Evolutionary conservation across 805 yeast species (phyloP).

Genomic region (Pichia californica): DNA sequence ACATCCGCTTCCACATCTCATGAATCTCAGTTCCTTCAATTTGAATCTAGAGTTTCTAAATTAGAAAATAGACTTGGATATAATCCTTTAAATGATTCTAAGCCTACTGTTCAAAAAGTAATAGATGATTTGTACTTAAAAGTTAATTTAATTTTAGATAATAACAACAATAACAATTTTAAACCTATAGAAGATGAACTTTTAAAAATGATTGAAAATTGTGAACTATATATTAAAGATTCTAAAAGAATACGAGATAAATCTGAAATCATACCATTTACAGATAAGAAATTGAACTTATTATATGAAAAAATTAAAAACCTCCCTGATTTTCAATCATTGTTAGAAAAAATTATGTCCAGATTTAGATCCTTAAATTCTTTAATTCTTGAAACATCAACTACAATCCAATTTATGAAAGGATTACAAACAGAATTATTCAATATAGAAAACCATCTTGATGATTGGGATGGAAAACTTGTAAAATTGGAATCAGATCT

Average conservation of each 20-base stretch:
- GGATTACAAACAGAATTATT: slow-evolving; percentile 15
- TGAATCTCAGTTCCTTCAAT: not conserved
- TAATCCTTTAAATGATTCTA: not conserved
- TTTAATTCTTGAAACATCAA: slow-evolving; percentile 7
- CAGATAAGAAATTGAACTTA: slow-evolving; percentile 17
- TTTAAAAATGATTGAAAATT: slow-evolving; percentile 6
- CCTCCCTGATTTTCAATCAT: slow-evolving; percentile 16
- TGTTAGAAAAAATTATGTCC: slow-evolving; percentile 14
- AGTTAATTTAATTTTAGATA: slow-evolving; percentile 16
- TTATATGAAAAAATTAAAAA: slow-evolving; percentile 17
- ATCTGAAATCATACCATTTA: slow-evolving; percentile 7
- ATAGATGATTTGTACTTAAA: slow-evolving; percentile 24
- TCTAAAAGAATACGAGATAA: slow-evolving; percentile 10
- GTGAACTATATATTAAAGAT: slow-evolving; percentile 11
- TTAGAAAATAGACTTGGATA: slow-evolving; percentile 11
- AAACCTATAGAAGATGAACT: slow-evolving; percentile 16
- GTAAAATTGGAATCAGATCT: slow-evolving; percentile 15
- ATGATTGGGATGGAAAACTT: slow-evolving; percentile 21
- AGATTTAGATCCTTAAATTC: slow-evolving; percentile 19
- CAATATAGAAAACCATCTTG: slow-evolving; percentile 15
- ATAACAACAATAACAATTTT: slow-evolving; percentile 10
- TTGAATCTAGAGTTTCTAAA: slow-evolving; percentile 13
- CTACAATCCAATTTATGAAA: slow-evolving; percentile 12
- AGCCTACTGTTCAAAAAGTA: slow-evolving; percentile 18
- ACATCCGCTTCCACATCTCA: no score